Evolutionary conservation across 2,329 filamentous ascomycete genomes (phyloP).

Genomic region (Huntiella savannae): DNA sequence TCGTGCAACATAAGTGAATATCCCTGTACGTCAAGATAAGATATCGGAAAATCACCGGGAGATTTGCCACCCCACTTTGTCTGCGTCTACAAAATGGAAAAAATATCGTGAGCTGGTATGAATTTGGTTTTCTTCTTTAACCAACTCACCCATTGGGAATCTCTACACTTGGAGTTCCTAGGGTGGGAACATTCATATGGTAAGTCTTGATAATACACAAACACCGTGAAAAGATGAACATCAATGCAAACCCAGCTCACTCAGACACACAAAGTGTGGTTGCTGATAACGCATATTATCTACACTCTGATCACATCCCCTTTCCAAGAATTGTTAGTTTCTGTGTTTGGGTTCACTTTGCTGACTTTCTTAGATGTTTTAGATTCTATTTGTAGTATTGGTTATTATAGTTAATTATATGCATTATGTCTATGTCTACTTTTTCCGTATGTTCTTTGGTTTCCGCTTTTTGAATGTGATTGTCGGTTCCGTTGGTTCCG

Average conservation of each 20-base stretch:
- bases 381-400: neutral
- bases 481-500: slow-evolving; percentile 15
- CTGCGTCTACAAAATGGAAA: no score
- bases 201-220: slow-evolving; percentile 1
- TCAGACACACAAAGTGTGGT: slow-evolving; percentile 9
- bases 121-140: no score
- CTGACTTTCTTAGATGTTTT: neutral
- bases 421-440: slow-evolving; percentile 18
- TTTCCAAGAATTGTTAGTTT: neutral
- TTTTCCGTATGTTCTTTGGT: slow-evolving; percentile 43
- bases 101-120: no score
- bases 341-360: neutral
- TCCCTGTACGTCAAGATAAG: no score
- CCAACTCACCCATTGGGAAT: no score
- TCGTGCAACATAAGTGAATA: no score
- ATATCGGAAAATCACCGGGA: no score
- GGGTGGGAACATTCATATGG: neutral
- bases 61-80: no score
- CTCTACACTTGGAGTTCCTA: no score
- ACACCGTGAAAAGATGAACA: slow-evolving; percentile 8
- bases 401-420: neutral
- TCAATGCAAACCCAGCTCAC: slow-evolving; percentile 11
- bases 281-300: slow-evolving; percentile 11
- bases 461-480: slow-evolving; percentile 65
- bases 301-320: slow-evolving; percentile 9